Base-by-base conservation (phyloP, 1,139 yeast species). In the Yamadazyma pseudoaaseri region DNA sequence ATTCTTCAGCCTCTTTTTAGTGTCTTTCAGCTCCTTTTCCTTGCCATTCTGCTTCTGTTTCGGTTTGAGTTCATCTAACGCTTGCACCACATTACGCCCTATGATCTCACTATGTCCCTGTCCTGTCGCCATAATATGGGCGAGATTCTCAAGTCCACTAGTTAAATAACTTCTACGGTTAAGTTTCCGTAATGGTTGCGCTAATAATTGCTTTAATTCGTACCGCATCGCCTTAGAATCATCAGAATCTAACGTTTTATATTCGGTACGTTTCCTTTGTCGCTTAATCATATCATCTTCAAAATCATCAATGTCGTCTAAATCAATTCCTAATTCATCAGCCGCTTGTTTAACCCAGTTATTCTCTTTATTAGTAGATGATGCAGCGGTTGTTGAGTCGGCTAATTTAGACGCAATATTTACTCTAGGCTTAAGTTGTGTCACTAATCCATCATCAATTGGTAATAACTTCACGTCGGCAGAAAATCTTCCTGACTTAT, bases 261-360 rank as follows among this genome's bases (percentile, higher is more conserved):
- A 71, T 49, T 76, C 77, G 47, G 73, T 77, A 52, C 83, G 75
- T 48, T 69, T 70, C 45, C 86, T 70, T 51, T 76, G 81, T 52
- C 76, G 80, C 48, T 76, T 79, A 35, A 82, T 60, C 33, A 79
- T 73, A 39, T 79, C 83, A 53, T 84, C 95, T 45, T 79, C 87
- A 40, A 65, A 69, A 27, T 70, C 80, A 17, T 61, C 56, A 36
- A 81, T 68, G 36, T 81, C 89, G 24, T 74, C 68, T 35, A 79
- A 59, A 41, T 79, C 80, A 21, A 90, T 64, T 4, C 96, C 99
- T 36, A 94, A 69, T 37, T 92, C 98, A 33, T 84, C 94, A 0
- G 97, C 98, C 1, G 97, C 97, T 52, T 87, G 81, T 39, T 77
- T 75, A 38, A 89, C 68, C 97, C 97, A 90, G 17, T 77, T 69